A percentile compares a stretch with the other conserved stretches of the same genome.
phyloP scores from a whole-genome alignment of 2,329 filamentous ascomycete species.

The Colletotrichum echinochloae region DNA sequence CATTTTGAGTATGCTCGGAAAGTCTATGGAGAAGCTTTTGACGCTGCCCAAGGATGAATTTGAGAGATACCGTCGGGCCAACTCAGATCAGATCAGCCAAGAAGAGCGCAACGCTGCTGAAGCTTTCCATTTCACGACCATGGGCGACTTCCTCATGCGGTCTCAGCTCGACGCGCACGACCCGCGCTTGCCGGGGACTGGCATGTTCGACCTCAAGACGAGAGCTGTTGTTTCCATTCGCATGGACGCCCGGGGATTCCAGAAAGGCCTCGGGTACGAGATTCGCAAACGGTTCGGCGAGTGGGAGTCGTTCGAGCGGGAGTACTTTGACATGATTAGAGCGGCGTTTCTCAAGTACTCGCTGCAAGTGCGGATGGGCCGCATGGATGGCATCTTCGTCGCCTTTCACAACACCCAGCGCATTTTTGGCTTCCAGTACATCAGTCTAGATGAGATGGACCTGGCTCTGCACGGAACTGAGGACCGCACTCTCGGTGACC shows the following conservation, averaged over 20 bases:
- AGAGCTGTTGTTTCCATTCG: constrained; percentile 91
- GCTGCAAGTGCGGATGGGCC: constrained; percentile 93
- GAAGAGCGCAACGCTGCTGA: constrained; percentile 80
- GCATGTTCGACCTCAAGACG: constrained; percentile 97
- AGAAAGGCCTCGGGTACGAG: constrained; percentile 87
- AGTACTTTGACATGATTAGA: constrained; percentile 97
- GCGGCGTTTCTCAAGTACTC: constrained; percentile 97
- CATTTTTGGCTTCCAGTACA: constrained; percentile 98
- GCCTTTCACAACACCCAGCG: constrained; percentile 95
- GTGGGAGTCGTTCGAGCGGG: constrained; percentile 93
- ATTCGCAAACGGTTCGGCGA: constrained; percentile 80
- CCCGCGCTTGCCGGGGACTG: constrained; percentile 84
- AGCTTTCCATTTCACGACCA: constrained; percentile 86
- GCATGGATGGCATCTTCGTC: constrained; percentile 99
- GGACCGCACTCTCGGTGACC: constrained; percentile 74
- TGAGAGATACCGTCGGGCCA: constrained; percentile 81
- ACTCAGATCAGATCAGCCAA: constrained; percentile 76
- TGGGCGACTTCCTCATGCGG: constrained; percentile 91
- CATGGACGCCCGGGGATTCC: constrained; percentile 81
- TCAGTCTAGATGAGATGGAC: constrained; percentile 90
- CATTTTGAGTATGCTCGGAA: constrained; percentile 90
- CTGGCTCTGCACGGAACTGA: constrained; percentile 86
- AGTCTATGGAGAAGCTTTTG: constrained; percentile 95
- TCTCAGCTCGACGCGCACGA: constrained; percentile 96
- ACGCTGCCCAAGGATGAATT: constrained; percentile 86